These are phyloP conservation scores for Blastomyces percursus DNA, from an alignment of 2,329 filamentous ascomycete genomes.

Conservation along the genomic window DNA sequence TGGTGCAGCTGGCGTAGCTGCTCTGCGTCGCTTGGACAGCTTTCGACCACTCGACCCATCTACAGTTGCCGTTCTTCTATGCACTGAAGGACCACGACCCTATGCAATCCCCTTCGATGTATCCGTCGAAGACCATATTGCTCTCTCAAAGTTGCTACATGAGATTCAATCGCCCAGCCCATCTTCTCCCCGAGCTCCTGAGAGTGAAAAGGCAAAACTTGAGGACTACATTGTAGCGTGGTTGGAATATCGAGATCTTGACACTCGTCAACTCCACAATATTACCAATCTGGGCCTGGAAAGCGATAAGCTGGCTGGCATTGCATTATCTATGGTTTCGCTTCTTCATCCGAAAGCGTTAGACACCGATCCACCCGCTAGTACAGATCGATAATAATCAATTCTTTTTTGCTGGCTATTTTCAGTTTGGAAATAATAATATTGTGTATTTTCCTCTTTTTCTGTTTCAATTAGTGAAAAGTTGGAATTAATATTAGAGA, in stretches of 20 bases:
- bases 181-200: conserved; percentile 27
- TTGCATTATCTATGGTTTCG: background rate
- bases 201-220: conserved; percentile 39
- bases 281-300: background rate
- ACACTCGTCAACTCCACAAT: conserved; percentile 16
- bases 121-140: conserved; percentile 32
- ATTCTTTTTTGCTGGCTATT: background rate
- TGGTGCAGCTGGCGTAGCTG: conserved; percentile 47
- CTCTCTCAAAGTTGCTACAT: conserved; percentile 37
- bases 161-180: conserved; percentile 43
- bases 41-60: conserved; percentile 30
- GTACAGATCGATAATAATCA: background rate
- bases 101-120: conserved; percentile 40
- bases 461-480: too few relatives aligned
- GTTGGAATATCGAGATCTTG: conserved; percentile 43
- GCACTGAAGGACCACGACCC: conserved; percentile 51
- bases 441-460: too few relatives aligned
- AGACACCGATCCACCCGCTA: background rate
- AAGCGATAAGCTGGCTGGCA: background rate
- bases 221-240: conserved; percentile 40
- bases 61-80: conserved; percentile 54
- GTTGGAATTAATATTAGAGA: too few relatives aligned
- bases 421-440: background rate
- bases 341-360: background rate
- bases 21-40: conserved; percentile 41